Conservation (phyloP, 2,329 filamentous ascomycete species). For the Calonectria hongkongensis region DNA sequence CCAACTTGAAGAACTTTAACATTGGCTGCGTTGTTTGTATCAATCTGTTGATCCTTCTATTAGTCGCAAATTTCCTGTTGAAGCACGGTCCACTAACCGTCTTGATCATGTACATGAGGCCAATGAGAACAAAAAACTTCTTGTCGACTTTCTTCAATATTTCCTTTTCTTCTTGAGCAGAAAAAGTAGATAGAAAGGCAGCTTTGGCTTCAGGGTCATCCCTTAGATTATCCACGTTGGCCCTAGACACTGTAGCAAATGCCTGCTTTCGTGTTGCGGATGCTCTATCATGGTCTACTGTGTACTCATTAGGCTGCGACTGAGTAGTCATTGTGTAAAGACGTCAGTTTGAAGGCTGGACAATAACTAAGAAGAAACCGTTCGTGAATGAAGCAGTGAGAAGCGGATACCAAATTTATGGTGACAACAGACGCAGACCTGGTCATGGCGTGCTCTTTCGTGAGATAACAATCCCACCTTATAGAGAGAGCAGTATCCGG, state of each 20-base stretch:
- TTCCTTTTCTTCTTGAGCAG: constrained; percentile 59
- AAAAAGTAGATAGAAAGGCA: constrained; percentile 62
- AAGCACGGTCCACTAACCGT: constrained; percentile 39
- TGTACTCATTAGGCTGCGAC: background rate
- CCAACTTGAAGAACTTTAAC: constrained; percentile 66
- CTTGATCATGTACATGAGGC: constrained; percentile 65
- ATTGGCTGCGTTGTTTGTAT: constrained; percentile 62
- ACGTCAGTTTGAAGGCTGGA: background rate
- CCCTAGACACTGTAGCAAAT: background rate
- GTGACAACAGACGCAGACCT: background rate
- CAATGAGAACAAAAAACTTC: constrained; percentile 62
- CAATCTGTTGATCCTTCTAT: constrained; percentile 49
- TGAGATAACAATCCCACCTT: background rate
- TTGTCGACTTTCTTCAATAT: constrained; percentile 64
- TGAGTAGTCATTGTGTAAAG: background rate
- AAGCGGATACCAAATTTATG: constrained; percentile 5
- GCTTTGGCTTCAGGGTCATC: constrained; percentile 17
- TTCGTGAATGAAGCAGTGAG: background rate
- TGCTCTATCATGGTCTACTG: background rate
- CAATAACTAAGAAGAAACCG: background rate
- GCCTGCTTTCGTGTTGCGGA: constrained; percentile 1
- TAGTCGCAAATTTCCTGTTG: background rate
- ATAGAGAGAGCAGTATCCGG: background rate
- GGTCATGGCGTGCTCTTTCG: constrained; percentile 11
- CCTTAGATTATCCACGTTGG: background rate